phyloP scores from a whole-genome alignment of 176 grass and related monocot genomes.

The Avena sativa region DNA sequence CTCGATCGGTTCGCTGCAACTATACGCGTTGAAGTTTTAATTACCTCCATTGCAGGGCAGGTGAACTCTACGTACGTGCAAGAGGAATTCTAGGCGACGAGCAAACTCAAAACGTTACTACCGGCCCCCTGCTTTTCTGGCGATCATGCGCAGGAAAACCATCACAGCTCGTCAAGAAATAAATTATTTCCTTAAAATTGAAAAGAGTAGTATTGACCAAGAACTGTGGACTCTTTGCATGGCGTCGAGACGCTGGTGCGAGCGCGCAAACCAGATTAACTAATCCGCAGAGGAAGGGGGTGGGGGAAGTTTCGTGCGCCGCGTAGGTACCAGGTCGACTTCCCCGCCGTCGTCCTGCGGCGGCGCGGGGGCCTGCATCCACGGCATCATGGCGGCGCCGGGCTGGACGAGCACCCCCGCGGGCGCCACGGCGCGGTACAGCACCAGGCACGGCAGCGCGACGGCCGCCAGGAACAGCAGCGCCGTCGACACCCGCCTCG shows the following conservation, averaged over 20 bases:
- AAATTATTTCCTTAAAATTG: background rate
- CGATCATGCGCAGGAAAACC: background rate
- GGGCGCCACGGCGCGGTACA: constrained; percentile 49
- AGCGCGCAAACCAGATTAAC: background rate
- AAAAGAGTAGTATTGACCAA: background rate
- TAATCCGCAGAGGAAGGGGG: background rate
- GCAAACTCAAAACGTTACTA: background rate
- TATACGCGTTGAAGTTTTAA: background rate
- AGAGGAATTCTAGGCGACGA: background rate
- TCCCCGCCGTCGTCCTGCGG: background rate
- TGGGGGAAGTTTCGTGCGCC: background rate
- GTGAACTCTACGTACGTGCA: background rate
- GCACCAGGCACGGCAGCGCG: constrained; percentile 49
- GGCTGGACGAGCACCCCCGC: background rate
- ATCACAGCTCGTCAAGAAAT: background rate
- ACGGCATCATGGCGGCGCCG: constrained; percentile 8
- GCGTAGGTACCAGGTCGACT: constrained; percentile 29
- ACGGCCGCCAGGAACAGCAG: constrained; percentile 59
- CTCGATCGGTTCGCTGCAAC: background rate
- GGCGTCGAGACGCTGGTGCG: background rate
- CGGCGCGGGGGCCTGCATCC: background rate
- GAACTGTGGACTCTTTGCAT: background rate
- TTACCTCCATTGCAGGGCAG: background rate
- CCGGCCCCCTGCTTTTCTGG: background rate
- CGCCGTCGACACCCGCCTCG: constrained; percentile 30